Base-by-base conservation (phyloP, 352 stramenopile genomes). In the Phytophthora palmivora region DNA sequence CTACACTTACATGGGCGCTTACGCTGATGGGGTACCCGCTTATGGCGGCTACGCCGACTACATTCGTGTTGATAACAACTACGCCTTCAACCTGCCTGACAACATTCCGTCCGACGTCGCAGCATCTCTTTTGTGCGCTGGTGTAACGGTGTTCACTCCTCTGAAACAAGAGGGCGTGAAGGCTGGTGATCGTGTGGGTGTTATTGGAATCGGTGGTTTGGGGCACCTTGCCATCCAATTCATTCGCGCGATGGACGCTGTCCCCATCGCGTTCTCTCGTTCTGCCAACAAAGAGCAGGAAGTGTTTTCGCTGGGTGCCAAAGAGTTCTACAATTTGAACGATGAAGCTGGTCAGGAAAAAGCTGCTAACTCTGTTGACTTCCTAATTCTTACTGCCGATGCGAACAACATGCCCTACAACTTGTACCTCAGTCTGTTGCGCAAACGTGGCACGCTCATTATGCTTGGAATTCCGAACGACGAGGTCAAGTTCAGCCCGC, bases 151-250 rank as follows among this genome's bases (percentile, higher is more conserved):
- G n/a, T n/a, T n/a, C n/a, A n/a, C n/a, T n/a, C n/a, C n/a, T n/a
- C n/a, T n/a, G n/a, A n/a, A n/a, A n/a, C n/a, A n/a, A n/a, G n/a
- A n/a, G n/a, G n/a, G n/a, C n/a, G n/a, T n/a, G n/a, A n/a, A n/a
- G n/a, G n/a, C n/a, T n/a, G n/a, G n/a, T n/a, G n/a, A n/a, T n/a
- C n/a, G n/a, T n/a, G n/a, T n/a, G n/a, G n/a, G n/a, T n/a, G n/a
- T n/a, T n/a, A n/a, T n/a, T n/a, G n/a, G n/a, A n/a, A n/a, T n/a
- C n/a, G n/a, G n/a, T n/a, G n/a, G n/a, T n/a, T n/a, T n/a, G n/a
- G n/a, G n/a, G n/a, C n/a, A n/a, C n/a, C n/a, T n/a, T 9, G 56
- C 56, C 11, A 43, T 62, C 3, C 43, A 62, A 43, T 62, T 62
- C 33, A 62, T 62, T 6, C 53, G 53, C 3, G 53, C 53, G 2